Percentiles rank a stretch among this genome's conserved stretches.
Evolutionary conservation across 345 rosid genomes (phyloP).

Genomic region (Salix viminalis): DNA sequence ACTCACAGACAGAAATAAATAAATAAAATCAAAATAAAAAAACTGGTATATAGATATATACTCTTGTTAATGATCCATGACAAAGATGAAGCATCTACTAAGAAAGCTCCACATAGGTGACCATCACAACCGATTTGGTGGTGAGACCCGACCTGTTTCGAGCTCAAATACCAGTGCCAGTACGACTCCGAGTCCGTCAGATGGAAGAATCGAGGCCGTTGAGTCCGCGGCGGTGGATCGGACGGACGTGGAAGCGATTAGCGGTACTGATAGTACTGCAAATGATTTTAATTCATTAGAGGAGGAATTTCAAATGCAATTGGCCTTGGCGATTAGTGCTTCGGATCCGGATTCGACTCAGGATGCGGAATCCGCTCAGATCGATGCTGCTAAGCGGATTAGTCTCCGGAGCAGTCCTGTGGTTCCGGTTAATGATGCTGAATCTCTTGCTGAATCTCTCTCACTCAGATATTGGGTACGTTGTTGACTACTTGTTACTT

Average conservation of each 20-base stretch:
- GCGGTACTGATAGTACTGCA: neutral
- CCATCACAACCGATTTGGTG: conserved; percentile 41
- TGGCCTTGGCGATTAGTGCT: conserved; percentile 93
- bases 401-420: conserved; percentile 60
- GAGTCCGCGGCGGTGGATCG: conserved; percentile 50
- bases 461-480: conserved; percentile 86
- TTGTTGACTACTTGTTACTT: neutral
- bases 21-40: neutral
- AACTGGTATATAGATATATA: neutral
- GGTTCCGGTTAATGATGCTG: conserved; percentile 42
- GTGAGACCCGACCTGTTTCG: conserved; percentile 32
- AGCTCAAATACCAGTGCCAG: conserved; percentile 30
- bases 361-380: conserved; percentile 85
- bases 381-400: conserved; percentile 92
- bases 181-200: conserved; percentile 29
- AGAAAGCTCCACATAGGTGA: conserved; percentile 91
- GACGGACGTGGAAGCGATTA: conserved; percentile 17
- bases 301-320: conserved; percentile 91
- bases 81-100: conserved; percentile 89
- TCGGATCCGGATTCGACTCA: conserved; percentile 66
- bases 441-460: conserved; percentile 55
- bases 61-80: conserved; percentile 76
- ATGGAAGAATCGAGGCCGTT: conserved; percentile 42
- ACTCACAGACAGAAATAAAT: neutral
- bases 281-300: conserved; percentile 72